A percentile compares a stretch with the other conserved stretches of the same genome.
Conservation (phyloP, 116 monocot species). For the Papilionanthe hybrid region DNA sequence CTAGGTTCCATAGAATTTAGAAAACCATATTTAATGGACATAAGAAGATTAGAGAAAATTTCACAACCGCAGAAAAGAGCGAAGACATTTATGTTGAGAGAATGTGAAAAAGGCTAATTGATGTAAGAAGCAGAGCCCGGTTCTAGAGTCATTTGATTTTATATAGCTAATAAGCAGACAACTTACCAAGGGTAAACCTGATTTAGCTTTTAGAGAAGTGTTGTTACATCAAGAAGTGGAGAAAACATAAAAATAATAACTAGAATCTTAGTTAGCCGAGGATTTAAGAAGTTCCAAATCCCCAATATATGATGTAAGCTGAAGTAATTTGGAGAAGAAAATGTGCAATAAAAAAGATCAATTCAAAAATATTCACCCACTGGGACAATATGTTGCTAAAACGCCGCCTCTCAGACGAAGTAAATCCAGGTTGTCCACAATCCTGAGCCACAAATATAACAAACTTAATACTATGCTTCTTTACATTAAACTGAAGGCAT, state of each 20-base stretch:
- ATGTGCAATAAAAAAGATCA: neutral
- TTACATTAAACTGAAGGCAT: neutral
- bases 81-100: neutral
- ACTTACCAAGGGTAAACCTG: neutral
- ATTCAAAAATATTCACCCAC: constrained; percentile 42
- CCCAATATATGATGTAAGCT: neutral
- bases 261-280: too few relatives aligned
- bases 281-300: neutral
- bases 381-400: constrained; percentile 70
- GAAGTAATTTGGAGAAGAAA: neutral
- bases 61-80: neutral
- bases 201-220: neutral
- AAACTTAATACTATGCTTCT: neutral
- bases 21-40: neutral
- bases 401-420: constrained; percentile 80
- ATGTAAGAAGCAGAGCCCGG: neutral
- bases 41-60: neutral
- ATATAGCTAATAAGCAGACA: neutral
- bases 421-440: constrained; percentile 99
- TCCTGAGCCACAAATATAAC: constrained; percentile 46
- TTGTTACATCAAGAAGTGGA: neutral
- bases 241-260: neutral
- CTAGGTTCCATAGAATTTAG: neutral
- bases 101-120: neutral
- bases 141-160: neutral